Conservation (phyloP, 2,329 filamentous ascomycete species). For the Juglanconis sp. region DNA sequence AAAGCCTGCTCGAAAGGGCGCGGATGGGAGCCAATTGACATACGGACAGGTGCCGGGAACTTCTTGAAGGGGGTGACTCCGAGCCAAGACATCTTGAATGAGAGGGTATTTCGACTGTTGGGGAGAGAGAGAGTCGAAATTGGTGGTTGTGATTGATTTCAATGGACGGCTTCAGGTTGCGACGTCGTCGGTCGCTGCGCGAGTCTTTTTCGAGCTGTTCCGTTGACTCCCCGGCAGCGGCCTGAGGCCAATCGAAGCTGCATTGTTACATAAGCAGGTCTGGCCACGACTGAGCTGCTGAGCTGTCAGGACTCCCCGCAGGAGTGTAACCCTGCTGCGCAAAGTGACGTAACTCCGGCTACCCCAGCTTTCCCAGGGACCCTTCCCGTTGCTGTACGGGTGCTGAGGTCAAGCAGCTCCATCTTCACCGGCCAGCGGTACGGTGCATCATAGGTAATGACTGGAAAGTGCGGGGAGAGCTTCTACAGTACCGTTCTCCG, state of each 20-base stretch:
- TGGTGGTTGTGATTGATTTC: constrained; percentile 29
- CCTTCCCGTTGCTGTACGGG: background rate
- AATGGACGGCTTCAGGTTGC: constrained; percentile 16
- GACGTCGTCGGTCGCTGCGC: constrained; percentile 17
- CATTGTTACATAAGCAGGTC: constrained; percentile 15
- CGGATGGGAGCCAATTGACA: constrained; percentile 42
- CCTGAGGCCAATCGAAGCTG: constrained; percentile 10
- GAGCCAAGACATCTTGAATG: constrained; percentile 70
- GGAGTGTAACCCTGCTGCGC: background rate
- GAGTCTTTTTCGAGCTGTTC: constrained; percentile 29
- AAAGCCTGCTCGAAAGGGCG: constrained; percentile 17
- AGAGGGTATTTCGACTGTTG: constrained; percentile 33
- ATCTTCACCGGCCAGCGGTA: background rate
- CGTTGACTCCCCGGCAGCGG: constrained; percentile 8
- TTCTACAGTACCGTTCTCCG: background rate
- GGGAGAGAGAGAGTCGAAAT: constrained; percentile 31
- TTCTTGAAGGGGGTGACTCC: constrained; percentile 67
- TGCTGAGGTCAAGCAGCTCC: background rate
- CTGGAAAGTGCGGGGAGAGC: background rate
- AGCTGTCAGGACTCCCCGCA: too few relatives aligned
- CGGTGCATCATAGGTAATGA: background rate
- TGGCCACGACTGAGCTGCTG: too few relatives aligned
- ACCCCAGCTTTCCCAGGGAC: constrained; percentile 16
- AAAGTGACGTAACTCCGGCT: background rate
- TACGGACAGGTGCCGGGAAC: constrained; percentile 76